Conservation (phyloP, 805 yeast genomes). For the Zygoascus bituminiphila region DNA sequence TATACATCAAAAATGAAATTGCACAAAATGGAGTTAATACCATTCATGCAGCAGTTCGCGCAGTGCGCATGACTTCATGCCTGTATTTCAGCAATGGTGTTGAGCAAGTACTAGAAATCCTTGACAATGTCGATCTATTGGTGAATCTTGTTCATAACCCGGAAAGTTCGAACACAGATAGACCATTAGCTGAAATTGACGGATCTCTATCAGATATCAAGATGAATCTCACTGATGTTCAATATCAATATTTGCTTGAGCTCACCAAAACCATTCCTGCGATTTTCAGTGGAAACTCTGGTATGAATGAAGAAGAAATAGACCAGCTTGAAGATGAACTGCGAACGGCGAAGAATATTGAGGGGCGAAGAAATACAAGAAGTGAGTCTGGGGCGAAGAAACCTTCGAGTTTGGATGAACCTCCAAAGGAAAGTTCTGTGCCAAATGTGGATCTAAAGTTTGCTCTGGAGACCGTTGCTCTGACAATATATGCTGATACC, state of each 20-base stretch:
- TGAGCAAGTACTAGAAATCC: constrained; percentile 51
- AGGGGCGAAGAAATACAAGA: background rate
- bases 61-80: constrained; percentile 57
- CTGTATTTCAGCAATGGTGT: constrained; percentile 41
- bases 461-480: constrained; percentile 52
- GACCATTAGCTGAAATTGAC: constrained; percentile 42
- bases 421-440: background rate
- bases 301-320: constrained; percentile 50
- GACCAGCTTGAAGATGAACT: constrained; percentile 29
- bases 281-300: constrained; percentile 43
- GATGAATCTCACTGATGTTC: constrained; percentile 64
- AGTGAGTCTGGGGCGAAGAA: background rate
- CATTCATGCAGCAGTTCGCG: constrained; percentile 61
- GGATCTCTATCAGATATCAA: constrained; percentile 60
- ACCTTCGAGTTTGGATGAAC: background rate
- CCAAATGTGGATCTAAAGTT: constrained; percentile 39
- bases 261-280: constrained; percentile 47
- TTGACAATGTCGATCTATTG: constrained; percentile 54
- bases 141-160: constrained; percentile 49
- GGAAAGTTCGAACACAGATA: constrained; percentile 23
- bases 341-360: constrained; percentile 14
- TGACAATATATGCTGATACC: constrained; percentile 35
- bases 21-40: constrained; percentile 34
- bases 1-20: constrained; percentile 61
- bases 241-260: constrained; percentile 49